Evolutionary conservation across 2,329 filamentous ascomycete genomes (phyloP).

Genomic region (Monilinia polystroma): DNA sequence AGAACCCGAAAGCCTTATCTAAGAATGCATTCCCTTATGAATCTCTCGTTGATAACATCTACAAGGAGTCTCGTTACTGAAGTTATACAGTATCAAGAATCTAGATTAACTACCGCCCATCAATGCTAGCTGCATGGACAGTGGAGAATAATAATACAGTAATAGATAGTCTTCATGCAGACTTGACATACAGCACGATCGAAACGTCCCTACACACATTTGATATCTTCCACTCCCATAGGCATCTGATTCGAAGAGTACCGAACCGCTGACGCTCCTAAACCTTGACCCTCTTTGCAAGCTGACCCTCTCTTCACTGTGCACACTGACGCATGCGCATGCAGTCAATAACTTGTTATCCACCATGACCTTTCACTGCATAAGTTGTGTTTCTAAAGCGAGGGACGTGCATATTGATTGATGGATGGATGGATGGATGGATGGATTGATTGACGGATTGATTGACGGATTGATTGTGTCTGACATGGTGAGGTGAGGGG

Average conservation of each 20-base stretch:
- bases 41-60: background rate
- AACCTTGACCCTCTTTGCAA: background rate
- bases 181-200: background rate
- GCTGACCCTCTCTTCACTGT: background rate
- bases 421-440: background rate
- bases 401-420: slow-evolving; percentile 4
- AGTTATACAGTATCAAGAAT: background rate
- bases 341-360: slow-evolving; percentile 3
- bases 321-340: background rate
- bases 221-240: background rate
- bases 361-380: slow-evolving; percentile 13
- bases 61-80: background rate
- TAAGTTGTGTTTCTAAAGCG: background rate
- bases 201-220: background rate
- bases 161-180: background rate
- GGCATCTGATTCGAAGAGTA: slow-evolving; percentile 12
- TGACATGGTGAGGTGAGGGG: slow-evolving; percentile 1
- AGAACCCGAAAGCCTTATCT: background rate
- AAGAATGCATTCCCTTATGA: background rate
- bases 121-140: no score
- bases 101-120: background rate
- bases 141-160: background rate
- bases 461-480: background rate
- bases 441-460: background rate
- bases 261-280: slow-evolving; percentile 2